A percentile compares a stretch with the other conserved stretches of the same genome.
Evolutionary conservation across 2,329 filamentous ascomycete species (phyloP).

Genomic region (Aspergillus hortae): DNA sequence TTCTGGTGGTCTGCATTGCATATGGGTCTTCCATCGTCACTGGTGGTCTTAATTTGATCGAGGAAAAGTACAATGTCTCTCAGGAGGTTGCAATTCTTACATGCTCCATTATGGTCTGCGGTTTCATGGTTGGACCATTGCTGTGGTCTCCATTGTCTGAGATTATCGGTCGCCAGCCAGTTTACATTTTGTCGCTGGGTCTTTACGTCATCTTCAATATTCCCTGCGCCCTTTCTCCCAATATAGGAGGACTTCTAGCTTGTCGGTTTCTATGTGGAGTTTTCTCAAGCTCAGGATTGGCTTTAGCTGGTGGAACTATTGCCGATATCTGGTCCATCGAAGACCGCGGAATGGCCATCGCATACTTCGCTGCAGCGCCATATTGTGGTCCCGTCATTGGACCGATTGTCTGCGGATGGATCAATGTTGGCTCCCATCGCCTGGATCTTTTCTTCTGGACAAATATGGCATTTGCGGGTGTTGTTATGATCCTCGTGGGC

Average conservation of each 20-base stretch:
- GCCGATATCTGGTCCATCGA: constrained; percentile 71
- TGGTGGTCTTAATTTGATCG: constrained; percentile 63
- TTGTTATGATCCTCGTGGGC: constrained; percentile 21
- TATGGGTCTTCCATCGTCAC: constrained; percentile 70
- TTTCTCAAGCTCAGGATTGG: constrained; percentile 27
- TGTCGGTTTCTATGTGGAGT: constrained; percentile 29
- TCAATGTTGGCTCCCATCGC: constrained; percentile 45
- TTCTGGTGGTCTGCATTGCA: constrained; percentile 66
- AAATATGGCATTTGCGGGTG: constrained; percentile 29
- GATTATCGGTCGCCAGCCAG: constrained; percentile 28
- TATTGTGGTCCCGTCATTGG: constrained; percentile 74
- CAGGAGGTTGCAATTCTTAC: constrained; percentile 68
- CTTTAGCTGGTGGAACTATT: constrained; percentile 28
- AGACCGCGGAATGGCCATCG: constrained; percentile 78
- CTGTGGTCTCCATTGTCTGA: constrained; percentile 31
- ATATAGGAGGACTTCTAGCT: constrained; percentile 27
- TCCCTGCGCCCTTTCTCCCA: constrained; percentile 31
- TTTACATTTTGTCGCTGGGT: constrained; percentile 31
- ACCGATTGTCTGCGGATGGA: constrained; percentile 69
- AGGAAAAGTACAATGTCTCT: constrained; percentile 62
- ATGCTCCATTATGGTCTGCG: constrained; percentile 71
- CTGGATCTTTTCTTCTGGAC: constrained; percentile 33
- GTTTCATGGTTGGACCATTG: constrained; percentile 60
- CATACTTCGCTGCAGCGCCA: constrained; percentile 72
- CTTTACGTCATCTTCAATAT: constrained; percentile 36